Conservation (phyloP, 208 protist species). For the Acanthamoeba culbertsoni region DNA sequence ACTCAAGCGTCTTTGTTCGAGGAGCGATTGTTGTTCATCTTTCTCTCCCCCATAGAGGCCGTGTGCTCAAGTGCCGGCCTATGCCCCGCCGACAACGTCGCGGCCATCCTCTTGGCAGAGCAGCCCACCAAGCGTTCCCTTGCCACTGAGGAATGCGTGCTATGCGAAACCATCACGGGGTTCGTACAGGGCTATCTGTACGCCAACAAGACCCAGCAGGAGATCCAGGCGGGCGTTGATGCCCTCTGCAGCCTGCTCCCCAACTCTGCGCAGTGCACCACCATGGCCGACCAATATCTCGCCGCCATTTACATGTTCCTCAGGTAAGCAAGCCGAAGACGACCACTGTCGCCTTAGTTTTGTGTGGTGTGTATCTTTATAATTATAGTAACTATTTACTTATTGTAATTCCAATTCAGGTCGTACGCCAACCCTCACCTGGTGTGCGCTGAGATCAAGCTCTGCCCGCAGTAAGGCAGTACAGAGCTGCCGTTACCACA, state of each 20-base stretch:
- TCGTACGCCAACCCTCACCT: slow-evolving; percentile 29
- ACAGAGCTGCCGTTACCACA: too few species aligned
- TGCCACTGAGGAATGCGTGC: background rate
- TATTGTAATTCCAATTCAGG: too few species aligned
- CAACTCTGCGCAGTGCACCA: background rate
- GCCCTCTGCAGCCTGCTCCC: background rate
- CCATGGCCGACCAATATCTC: slow-evolving; percentile 5
- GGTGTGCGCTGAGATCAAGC: background rate
- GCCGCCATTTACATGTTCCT: slow-evolving; percentile 50
- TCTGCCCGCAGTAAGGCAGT: background rate
- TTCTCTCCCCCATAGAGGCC: background rate
- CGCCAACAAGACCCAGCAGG: slow-evolving; percentile 17
- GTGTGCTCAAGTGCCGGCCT: background rate
- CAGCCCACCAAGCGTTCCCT: background rate
- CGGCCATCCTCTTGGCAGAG: background rate
- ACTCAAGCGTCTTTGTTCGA: background rate
- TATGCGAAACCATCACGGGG: slow-evolving; percentile 26
- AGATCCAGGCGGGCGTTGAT: background rate
- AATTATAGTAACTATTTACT: too few species aligned
- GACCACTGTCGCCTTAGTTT: too few species aligned
- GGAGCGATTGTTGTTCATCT: background rate
- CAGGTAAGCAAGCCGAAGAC: background rate
- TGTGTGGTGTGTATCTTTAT: too few species aligned
- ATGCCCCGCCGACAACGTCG: background rate
- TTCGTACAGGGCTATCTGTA: slow-evolving; percentile 39